Conservation (phyloP, 208 protist species). For the Trypanosoma lewisi region DNA sequence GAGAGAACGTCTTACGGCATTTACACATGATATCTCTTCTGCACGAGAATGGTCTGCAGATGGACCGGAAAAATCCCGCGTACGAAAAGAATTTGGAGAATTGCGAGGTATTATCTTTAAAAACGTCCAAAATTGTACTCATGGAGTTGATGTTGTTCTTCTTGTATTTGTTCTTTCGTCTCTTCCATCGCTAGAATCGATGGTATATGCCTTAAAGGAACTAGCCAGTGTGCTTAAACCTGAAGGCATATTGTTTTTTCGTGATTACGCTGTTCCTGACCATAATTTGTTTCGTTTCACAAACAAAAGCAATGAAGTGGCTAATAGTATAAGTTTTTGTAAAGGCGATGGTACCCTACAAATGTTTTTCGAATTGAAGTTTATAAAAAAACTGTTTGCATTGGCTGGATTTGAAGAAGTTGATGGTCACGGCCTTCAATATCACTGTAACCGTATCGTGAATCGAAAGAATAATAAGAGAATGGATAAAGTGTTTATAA, state of each 20-base stretch:
- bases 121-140: conserved; percentile 11
- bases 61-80: conserved; percentile 24
- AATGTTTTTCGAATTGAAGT: conserved; percentile 72
- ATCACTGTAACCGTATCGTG: conserved; percentile 82
- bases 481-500: conserved; percentile 90
- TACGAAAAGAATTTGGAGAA: conserved; percentile 12
- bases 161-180: conserved; percentile 86
- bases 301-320: conserved; percentile 31
- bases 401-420: conserved; percentile 45
- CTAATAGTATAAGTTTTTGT: conserved; percentile 31
- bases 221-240: conserved; percentile 41
- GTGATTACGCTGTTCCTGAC: conserved; percentile 77
- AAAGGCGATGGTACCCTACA: conserved; percentile 79
- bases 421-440: conserved; percentile 30
- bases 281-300: conserved; percentile 83
- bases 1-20: conserved; percentile 27
- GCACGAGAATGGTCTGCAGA: not conserved
- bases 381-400: conserved; percentile 38
- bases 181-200: conserved; percentile 46
- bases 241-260: conserved; percentile 55
- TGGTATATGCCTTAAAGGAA: conserved; percentile 49
- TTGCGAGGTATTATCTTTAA: conserved; percentile 26
- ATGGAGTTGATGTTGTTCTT: conserved; percentile 43
- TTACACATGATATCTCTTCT: conserved; percentile 39
- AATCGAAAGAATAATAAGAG: conserved; percentile 81